Conservation (phyloP, 2,329 filamentous ascomycete genomes). For the Xylaria arbuscula region DNA sequence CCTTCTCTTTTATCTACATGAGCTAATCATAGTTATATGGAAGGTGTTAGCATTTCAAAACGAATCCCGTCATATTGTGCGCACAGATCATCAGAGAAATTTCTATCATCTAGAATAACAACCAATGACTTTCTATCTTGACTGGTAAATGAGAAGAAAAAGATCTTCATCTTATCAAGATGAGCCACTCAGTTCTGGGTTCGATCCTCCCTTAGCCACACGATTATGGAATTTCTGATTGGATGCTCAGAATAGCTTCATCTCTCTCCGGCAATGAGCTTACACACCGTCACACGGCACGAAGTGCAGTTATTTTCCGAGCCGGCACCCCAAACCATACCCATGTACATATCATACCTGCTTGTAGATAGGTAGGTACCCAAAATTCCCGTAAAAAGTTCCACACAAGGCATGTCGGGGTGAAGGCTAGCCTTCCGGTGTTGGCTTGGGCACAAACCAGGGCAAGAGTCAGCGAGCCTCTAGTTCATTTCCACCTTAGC, state of each 20-base stretch:
- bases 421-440: background rate
- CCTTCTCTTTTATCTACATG: no score
- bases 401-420: slow-evolving; percentile 21
- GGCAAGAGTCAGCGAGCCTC: slow-evolving; percentile 39
- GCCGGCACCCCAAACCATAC: slow-evolving; percentile 19
- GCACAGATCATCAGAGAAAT: no score
- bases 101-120: background rate
- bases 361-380: slow-evolving; percentile 3
- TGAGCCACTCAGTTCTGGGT: slow-evolving; percentile 8
- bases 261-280: slow-evolving; percentile 29
- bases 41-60: background rate
- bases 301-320: slow-evolving; percentile 35
- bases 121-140: background rate
- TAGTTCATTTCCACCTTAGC: background rate
- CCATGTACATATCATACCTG: slow-evolving; percentile 7
- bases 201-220: slow-evolving; percentile 1
- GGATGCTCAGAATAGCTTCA: slow-evolving; percentile 31
- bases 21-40: background rate
- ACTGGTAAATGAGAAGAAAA: background rate
- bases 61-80: background rate
- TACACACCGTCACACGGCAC: slow-evolving; percentile 36
- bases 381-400: slow-evolving; percentile 7
- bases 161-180: slow-evolving; percentile 14
- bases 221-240: slow-evolving; percentile 21
- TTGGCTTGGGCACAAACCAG: slow-evolving; percentile 14